Base-by-base conservation (phyloP, 805 yeast genomes). In the Pichia cephalocereana region DNA sequence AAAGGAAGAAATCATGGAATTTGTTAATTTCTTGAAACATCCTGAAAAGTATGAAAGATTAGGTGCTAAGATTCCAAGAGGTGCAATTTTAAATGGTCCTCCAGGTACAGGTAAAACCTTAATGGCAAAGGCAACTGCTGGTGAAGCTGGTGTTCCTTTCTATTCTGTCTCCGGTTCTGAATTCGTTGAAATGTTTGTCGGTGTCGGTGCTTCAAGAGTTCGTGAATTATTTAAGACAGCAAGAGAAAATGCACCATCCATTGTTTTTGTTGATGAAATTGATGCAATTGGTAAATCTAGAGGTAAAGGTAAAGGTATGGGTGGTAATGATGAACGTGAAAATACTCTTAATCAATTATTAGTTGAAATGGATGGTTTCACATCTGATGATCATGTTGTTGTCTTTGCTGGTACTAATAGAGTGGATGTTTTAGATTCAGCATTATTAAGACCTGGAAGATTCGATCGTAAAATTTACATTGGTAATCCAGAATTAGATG, bases 31-130 rank as follows among this genome's bases (percentile, higher is more conserved):
- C 61, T 74, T 89, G 66, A 89, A 87, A 65, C 77, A 86, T 52
- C 96, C 97, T 10, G 69, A 71, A 44, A 86, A 86, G 63, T 89
- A 87, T 67, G 96, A 88, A 66, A 79, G 75, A 52, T 71, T 89
- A 49, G 97, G 97, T 42, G 97, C 96, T 11, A 86, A 88, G 65
- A 89, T 89, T 53, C 97, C 97, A 47, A 76, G 96, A 64, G 97
- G 97, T 63, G 97, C 96, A 8, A 86, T 89, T 54, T 69, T 89
- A 45, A 83, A 95, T 12, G 97, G 97, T 55, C 95, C 96, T 17
- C 97, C 97, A 40, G 97, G 97, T 72, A 89, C 97, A 3, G 97
- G 97, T 79, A 89, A 89, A 66, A 89, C 97, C 0, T 68, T 89
- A 53, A 69, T 89, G 48, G 96, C 96, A 26, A 88, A 86, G 65